Base-by-base conservation (phyloP, 2,329 filamentous ascomycete species). In the Nannizziopsis barbatae region DNA sequence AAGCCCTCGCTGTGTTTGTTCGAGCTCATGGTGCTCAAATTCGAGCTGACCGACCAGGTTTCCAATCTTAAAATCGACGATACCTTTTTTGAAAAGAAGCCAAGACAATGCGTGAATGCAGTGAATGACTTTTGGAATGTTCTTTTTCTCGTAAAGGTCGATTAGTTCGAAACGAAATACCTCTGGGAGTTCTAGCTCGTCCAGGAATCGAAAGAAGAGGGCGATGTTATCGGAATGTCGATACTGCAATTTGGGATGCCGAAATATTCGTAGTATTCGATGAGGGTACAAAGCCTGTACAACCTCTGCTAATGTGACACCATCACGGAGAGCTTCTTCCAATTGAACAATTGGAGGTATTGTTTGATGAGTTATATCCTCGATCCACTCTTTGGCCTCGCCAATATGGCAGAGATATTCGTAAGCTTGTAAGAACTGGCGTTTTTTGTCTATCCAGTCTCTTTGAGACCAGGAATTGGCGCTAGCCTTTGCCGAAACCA, bases 381-480 rank as follows among this genome's bases (percentile, higher is more conserved):
- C 92, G 56, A 98, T 95, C 92, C 92, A 98, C 67, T 96, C 90
- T 64, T 96, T 96, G 17, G 92, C 92, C 71, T 98, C 92, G 64
- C 92, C 92, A 56, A 98, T 96, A 62, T 98, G 92, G 63, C 92
- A 98, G 33, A 98, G 82, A 63, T 98, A 98, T 65, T 98, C 92
- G 62, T 98, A 98, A 5, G 92, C 92, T 65, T 94, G 86, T 46
- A 98, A 70, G 60, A 95, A 96, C 64, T 96, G 90, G 20, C 92
- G 80, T 63, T 98, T 90, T 63, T 94, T 92, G 65, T 98, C 92
- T 90, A 98, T 98, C 92, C 92, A 98, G 63, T 90, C 94, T 43
- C 85, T 79, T 15, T 82, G 81, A 54, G 86, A 80, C 83, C 88
- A 92, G 42, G 80, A 77, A 56, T 83, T 86, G 20, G 68, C 73